Evolutionary conservation across 257 asterid genomes (phyloP).

Genomic region (Solanum sejunctum): DNA sequence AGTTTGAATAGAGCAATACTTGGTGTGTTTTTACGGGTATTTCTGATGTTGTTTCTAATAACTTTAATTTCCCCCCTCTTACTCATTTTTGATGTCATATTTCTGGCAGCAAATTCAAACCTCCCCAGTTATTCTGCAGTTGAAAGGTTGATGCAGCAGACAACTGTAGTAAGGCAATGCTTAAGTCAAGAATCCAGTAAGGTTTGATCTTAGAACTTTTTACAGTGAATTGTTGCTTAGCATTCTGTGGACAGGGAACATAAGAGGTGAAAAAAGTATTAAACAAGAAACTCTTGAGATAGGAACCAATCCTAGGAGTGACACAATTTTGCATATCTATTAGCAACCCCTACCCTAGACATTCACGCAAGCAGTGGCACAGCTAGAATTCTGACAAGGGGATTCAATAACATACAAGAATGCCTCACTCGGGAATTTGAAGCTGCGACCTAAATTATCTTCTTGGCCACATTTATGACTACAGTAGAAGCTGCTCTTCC

Average conservation of each 20-base stretch:
- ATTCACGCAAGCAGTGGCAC: not conserved
- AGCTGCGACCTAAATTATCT: not conserved
- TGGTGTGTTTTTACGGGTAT: conserved; percentile 23
- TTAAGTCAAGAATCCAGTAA: conserved; percentile 64
- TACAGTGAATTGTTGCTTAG: not conserved
- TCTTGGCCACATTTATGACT: not conserved
- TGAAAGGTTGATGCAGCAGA: conserved; percentile 82
- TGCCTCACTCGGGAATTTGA: not conserved
- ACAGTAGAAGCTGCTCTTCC: not conserved
- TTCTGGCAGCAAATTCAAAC: conserved; percentile 50
- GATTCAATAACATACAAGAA: not conserved
- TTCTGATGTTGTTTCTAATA: not conserved
- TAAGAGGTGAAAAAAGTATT: not conserved
- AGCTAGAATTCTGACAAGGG: not conserved
- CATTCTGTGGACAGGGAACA: not conserved
- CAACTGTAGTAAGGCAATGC: conserved; percentile 59
- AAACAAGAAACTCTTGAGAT: not conserved
- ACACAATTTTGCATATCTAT: not conserved
- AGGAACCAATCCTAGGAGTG: not conserved
- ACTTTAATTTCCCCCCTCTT: not conserved
- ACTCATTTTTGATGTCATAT: not conserved
- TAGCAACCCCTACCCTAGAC: not conserved
- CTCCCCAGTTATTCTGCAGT: conserved; percentile 60
- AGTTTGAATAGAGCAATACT: conserved; percentile 77
- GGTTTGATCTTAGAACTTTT: conserved; percentile 37